phyloP scores from a whole-genome alignment of 176 grass and related monocot species.

The Saccharum officinarum region DNA sequence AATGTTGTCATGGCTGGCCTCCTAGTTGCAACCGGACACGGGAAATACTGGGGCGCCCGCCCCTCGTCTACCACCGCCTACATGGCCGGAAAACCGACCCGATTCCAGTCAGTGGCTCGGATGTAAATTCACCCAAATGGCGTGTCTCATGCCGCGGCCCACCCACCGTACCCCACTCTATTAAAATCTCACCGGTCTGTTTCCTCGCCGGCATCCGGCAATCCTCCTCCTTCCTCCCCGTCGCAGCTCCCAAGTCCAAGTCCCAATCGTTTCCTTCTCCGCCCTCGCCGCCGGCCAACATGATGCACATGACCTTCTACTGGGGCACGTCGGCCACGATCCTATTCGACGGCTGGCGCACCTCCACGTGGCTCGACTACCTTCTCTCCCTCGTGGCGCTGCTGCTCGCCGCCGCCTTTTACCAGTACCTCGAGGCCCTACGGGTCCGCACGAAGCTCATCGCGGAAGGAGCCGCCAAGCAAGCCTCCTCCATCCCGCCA shows the following conservation, averaged over 20 bases:
- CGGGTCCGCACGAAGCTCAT: conserved; percentile 72
- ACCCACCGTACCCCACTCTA: not conserved
- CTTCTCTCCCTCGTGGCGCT: conserved; percentile 75
- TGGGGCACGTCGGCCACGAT: conserved; percentile 85
- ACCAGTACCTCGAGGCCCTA: conserved; percentile 95
- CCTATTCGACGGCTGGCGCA: conserved; percentile 90
- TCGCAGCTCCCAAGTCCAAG: not conserved
- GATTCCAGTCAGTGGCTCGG: conserved; percentile 15
- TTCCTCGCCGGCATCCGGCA: conserved; percentile 33
- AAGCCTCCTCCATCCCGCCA: not conserved
- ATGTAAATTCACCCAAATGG: conserved; percentile 17
- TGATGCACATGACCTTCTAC: conserved; percentile 99
- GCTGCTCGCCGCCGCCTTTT: conserved; percentile 78
- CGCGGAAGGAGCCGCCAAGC: conserved; percentile 35
- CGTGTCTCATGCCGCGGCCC: not conserved
- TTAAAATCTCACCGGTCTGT: conserved; percentile 46
- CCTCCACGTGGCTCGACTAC: conserved; percentile 68
- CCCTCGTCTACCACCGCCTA: not conserved
- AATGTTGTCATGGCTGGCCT: too few species aligned
- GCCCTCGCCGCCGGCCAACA: conserved; percentile 18
- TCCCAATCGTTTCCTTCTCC: not conserved
- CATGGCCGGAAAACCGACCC: not conserved
- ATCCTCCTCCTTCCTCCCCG: not conserved
- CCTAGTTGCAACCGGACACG: not conserved
- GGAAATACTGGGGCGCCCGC: not conserved